Percentiles rank a stretch among this genome's conserved stretches.
Conservation (phyloP, 139 green algal genomes). For the Chlamydomonas asymmetrica region DNA sequence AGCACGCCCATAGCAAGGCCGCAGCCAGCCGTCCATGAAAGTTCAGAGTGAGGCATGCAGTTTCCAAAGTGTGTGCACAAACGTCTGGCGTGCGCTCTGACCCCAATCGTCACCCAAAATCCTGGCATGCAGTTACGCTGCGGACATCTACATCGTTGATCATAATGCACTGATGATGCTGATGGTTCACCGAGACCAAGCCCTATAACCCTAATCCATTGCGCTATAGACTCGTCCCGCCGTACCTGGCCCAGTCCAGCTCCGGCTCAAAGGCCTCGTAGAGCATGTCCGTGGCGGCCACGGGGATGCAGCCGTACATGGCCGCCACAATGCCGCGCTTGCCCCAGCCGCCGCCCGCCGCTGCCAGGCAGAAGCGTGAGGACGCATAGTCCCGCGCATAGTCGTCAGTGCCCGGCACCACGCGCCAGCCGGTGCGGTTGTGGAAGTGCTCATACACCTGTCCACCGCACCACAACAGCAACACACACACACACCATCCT, state of each 20-base stretch:
- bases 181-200: too few relatives aligned
- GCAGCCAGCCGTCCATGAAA: too few relatives aligned
- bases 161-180: too few relatives aligned
- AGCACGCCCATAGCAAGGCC: too few relatives aligned
- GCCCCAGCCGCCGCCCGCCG: conserved; percentile 46
- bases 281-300: conserved; percentile 45
- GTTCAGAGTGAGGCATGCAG: too few relatives aligned
- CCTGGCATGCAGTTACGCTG: too few relatives aligned
- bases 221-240: background rate
- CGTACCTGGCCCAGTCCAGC: conserved; percentile 41
- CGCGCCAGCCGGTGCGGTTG: conserved; percentile 33
- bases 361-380: conserved; percentile 40
- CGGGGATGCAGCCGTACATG: conserved; percentile 53
- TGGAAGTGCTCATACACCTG: conserved; percentile 50
- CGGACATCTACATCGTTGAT: too few relatives aligned
- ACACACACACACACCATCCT: background rate
- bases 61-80: too few relatives aligned
- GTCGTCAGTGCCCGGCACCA: conserved; percentile 37
- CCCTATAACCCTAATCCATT: too few relatives aligned
- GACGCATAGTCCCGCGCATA: conserved; percentile 42
- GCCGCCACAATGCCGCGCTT: conserved; percentile 50
- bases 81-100: too few relatives aligned
- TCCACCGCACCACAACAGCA: too few relatives aligned
- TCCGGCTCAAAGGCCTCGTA: conserved; percentile 53
- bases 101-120: too few relatives aligned